These are phyloP conservation scores for Hibiscus tridactylites DNA, from an alignment of 345 rosid species.

Conservation along the genomic window DNA sequence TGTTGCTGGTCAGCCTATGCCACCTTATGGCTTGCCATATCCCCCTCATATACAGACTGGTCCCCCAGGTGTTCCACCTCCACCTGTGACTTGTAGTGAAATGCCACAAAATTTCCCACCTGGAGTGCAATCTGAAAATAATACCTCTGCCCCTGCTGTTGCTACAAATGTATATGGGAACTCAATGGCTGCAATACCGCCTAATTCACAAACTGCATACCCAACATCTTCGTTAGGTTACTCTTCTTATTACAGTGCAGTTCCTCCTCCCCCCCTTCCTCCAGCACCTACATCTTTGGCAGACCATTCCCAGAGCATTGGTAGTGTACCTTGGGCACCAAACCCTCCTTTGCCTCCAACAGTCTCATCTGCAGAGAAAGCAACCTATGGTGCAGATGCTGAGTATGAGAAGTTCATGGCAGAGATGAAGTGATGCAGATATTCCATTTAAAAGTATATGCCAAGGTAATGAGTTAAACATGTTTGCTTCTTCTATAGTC, in stretches of 20 bases:
- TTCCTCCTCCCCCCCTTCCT: slow-evolving; percentile 64
- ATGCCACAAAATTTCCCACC: slow-evolving; percentile 77
- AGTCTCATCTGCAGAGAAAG: slow-evolving; percentile 44
- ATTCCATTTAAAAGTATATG: slow-evolving; percentile 11
- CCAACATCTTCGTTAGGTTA: slow-evolving; percentile 45
- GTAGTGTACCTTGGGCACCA: slow-evolving; percentile 68
- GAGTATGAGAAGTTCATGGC: slow-evolving; percentile 97
- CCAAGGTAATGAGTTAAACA: slow-evolving; percentile 35
- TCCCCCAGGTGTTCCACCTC: slow-evolving; percentile 58
- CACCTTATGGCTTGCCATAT: slow-evolving; percentile 76
- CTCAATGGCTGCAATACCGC: slow-evolving; percentile 34
- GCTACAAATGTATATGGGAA: slow-evolving; percentile 48
- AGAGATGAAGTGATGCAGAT: slow-evolving; percentile 69
- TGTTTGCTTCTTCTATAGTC: background rate
- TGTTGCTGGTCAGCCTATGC: slow-evolving; percentile 78
- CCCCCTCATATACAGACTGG: slow-evolving; percentile 61
- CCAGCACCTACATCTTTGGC: slow-evolving; percentile 36
- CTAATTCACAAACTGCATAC: slow-evolving; percentile 50
- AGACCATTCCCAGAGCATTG: slow-evolving; percentile 54
- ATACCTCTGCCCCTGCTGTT: slow-evolving; percentile 40
- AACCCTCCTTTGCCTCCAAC: slow-evolving; percentile 45
- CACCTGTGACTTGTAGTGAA: slow-evolving; percentile 46
- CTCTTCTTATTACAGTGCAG: slow-evolving; percentile 65
- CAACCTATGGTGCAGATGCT: slow-evolving; percentile 60
- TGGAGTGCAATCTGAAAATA: slow-evolving; percentile 69